A percentile compares a stretch with the other conserved stretches of the same genome.
These are phyloP conservation scores for Maudiozyma bulderi DNA, from an alignment of 805 yeast genomes.

Conservation along the genomic window DNA sequence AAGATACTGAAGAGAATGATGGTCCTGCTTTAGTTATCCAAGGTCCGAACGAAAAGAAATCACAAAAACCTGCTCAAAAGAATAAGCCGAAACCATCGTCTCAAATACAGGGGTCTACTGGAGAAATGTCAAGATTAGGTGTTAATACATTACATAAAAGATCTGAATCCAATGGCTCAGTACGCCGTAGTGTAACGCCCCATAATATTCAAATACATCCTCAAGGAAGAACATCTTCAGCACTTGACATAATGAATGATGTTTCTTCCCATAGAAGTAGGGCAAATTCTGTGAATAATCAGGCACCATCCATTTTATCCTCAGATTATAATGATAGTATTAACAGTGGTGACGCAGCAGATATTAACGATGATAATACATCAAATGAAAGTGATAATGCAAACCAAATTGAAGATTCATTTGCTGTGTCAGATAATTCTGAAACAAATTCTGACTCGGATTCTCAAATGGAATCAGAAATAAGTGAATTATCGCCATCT, in stretches of 20 bases:
- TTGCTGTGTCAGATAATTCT: neutral
- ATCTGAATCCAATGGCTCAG: neutral
- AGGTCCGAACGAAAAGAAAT: conserved; percentile 40
- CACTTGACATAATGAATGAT: neutral
- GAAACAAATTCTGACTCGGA: neutral
- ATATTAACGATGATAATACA: conserved; percentile 6
- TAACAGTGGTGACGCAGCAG: conserved; percentile 5
- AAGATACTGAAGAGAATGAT: conserved; percentile 41
- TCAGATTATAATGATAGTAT: neutral
- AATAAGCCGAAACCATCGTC: conserved; percentile 5
- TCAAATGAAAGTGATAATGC: conserved; percentile 7
- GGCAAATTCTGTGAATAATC: neutral
- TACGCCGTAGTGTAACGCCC: neutral
- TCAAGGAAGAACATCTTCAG: neutral
- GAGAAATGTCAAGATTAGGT: neutral
- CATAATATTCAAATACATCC: neutral
- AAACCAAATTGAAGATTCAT: neutral
- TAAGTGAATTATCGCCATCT: neutral
- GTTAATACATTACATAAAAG: neutral
- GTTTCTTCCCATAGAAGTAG: neutral
- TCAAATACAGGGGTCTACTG: neutral
- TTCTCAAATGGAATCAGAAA: neutral
- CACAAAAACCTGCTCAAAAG: neutral
- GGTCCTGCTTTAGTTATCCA: conserved; percentile 73
- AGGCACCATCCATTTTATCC: neutral